phyloP scores from a whole-genome alignment of 495 filamentous ascomycete genomes.

The Astrothelium subdiscretum region DNA sequence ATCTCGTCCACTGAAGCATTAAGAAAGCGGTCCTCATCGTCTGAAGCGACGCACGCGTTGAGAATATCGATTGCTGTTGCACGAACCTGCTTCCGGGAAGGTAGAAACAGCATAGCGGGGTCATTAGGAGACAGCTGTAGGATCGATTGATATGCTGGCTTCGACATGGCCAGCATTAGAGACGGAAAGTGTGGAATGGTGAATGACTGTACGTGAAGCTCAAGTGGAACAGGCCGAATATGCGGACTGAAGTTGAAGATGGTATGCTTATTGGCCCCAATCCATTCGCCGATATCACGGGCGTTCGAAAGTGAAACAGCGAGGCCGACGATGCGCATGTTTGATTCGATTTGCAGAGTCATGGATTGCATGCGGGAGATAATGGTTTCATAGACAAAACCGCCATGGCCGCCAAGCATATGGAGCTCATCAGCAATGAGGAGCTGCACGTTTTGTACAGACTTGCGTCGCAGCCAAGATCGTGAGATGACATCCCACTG shows the following conservation, averaged over 20 bases:
- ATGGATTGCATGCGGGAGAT: constrained; percentile 98
- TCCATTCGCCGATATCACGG: constrained; percentile 94
- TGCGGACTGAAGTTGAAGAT: constrained; percentile 98
- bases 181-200: constrained; percentile 95
- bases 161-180: constrained; percentile 95
- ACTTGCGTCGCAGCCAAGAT: constrained; percentile 92
- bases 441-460: constrained; percentile 78
- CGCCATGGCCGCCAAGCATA: constrained; percentile 80
- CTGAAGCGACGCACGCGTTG: constrained; percentile 70
- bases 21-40: constrained; percentile 89
- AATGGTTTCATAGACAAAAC: constrained; percentile 89
- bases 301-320: constrained; percentile 90
- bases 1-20: constrained; percentile 71
- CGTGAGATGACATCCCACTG: constrained; percentile 96
- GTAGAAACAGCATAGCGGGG: constrained; percentile 82
- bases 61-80: constrained; percentile 83
- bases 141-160: constrained; percentile 78
- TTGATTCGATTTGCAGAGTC: constrained; percentile 70
- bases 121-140: constrained; percentile 76
- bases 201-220: constrained; percentile 92
- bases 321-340: constrained; percentile 79
- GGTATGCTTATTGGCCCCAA: constrained; percentile 95
- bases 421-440: constrained; percentile 97
- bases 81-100: constrained; percentile 82
- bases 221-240: constrained; percentile 73